Evolutionary conservation across 345 rosid species (phyloP).

Genomic region (Populus simonii): DNA sequence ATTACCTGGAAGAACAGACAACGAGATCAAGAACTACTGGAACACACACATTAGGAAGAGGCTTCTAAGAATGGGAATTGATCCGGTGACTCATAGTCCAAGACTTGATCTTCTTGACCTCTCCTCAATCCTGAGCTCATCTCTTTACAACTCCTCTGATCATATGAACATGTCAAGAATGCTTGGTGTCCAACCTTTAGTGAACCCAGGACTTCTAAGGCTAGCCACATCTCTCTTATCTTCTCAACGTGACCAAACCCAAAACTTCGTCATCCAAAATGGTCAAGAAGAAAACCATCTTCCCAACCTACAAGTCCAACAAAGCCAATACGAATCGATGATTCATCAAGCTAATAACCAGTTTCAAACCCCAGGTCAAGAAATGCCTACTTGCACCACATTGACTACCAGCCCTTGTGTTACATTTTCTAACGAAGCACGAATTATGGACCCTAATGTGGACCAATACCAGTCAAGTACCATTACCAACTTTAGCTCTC

Average conservation of each 20-base stretch:
- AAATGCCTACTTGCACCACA: slow-evolving; percentile 28
- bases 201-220: slow-evolving; percentile 37
- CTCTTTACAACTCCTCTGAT: slow-evolving; percentile 12
- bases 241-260: slow-evolving; percentile 25
- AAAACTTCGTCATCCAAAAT: slow-evolving; percentile 18
- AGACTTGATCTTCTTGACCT: slow-evolving; percentile 26
- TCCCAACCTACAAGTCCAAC: slow-evolving; percentile 23
- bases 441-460: slow-evolving; percentile 13
- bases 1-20: slow-evolving; percentile 26
- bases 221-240: slow-evolving; percentile 42
- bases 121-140: slow-evolving; percentile 17
- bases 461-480: slow-evolving; percentile 20
- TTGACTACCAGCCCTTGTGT: slow-evolving; percentile 19
- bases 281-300: slow-evolving; percentile 36
- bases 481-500: slow-evolving; percentile 8
- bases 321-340: slow-evolving; percentile 20
- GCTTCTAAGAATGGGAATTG: slow-evolving; percentile 26
- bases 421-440: slow-evolving; percentile 34
- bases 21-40: slow-evolving; percentile 33
- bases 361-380: slow-evolving; percentile 33
- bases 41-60: slow-evolving; percentile 29
- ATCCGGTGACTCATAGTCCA: slow-evolving; percentile 28
- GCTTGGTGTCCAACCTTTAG: slow-evolving; percentile 8
- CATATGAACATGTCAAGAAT: slow-evolving; percentile 11
- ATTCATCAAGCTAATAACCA: slow-evolving; percentile 27